Percentiles rank a stretch among this genome's conserved stretches.
Evolutionary conservation across 2,329 filamentous ascomycete genomes (phyloP).

Genomic region (Aspergillus intermedius): DNA sequence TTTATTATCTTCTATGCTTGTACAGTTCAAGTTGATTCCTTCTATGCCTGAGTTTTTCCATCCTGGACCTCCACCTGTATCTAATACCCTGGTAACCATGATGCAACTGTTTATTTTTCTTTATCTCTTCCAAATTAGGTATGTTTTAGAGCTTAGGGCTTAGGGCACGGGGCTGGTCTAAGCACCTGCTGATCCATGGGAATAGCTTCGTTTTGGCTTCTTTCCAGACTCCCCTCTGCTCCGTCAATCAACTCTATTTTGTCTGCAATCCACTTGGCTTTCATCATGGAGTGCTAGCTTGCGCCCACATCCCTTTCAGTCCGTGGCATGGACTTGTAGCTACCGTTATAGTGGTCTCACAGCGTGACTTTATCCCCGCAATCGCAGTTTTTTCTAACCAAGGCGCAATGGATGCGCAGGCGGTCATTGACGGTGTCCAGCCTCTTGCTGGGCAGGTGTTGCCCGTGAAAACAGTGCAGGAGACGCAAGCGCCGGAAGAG

Average conservation of each 20-base stretch:
- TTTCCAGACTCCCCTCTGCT: neutral
- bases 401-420: slow-evolving; percentile 16
- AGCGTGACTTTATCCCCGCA: neutral
- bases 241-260: neutral
- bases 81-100: neutral
- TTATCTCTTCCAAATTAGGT: neutral
- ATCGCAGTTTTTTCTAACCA: neutral
- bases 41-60: neutral
- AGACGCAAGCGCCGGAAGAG: slow-evolving; percentile 34
- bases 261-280: no score
- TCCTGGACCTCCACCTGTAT: slow-evolving; percentile 2
- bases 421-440: slow-evolving; percentile 18
- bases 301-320: neutral
- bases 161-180: slow-evolving; percentile 15
- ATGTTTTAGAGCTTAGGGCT: slow-evolving; percentile 18
- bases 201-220: slow-evolving; percentile 1
- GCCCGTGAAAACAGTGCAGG: slow-evolving; percentile 39
- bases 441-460: slow-evolving; percentile 30
- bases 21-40: neutral
- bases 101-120: slow-evolving; percentile 1
- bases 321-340: neutral
- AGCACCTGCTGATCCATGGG: neutral
- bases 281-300: neutral
- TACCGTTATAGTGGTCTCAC: neutral
- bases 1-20: neutral